Base-by-base conservation (phyloP, 2,329 filamentous ascomycete genomes). In the Sporothrix schenckii region DNA sequence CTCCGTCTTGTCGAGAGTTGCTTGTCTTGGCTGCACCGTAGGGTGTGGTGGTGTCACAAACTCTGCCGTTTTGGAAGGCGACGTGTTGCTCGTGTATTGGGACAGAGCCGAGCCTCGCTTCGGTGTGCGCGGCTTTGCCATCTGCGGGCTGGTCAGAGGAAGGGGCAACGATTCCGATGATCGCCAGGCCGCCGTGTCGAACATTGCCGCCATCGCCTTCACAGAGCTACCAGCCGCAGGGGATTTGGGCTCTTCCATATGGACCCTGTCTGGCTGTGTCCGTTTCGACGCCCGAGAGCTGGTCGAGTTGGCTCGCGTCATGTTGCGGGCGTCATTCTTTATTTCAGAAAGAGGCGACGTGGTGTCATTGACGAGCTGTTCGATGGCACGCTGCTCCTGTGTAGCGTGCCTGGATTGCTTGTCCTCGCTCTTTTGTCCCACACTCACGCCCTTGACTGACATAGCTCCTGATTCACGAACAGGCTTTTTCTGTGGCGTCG, bases 171-270 rank as follows among this genome's bases (percentile, higher is more conserved):
- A 9, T 1, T 54, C 47, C 11, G 61, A 41, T 0, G 70, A 58
- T 5, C 52, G 60, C 44, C 72, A 69, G 14, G 74, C 74, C 6
- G 76, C 77, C 53, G 74, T 80, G 72, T 87, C 83, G 75, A 86
- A 86, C 75, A 82, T 80, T 49, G 85, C 85, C 4, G 85, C 81
- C 79, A 87, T 85, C 2, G 83, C 83, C 73, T 78, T 84, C 14
- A 86, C 84, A 3, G 72, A 66, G 27, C 72, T 71, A n/a, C 24
- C 47, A 1, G 14, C 21, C 3, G 49, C 41, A 19, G 65, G 24
- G 14, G 72, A 63, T 10, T 67, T 72, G 76, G 76, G 27, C 76
- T 82, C 27, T 11, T 16, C 3, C 74, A 75, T 3, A 73, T 69
- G 0, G 77, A 13, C 3, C 24, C n/a, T 6, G 47, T 47, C 24